phyloP scores from a whole-genome alignment of 73 alveolate genomes.

The Tetrahymena thermophila region DNA sequence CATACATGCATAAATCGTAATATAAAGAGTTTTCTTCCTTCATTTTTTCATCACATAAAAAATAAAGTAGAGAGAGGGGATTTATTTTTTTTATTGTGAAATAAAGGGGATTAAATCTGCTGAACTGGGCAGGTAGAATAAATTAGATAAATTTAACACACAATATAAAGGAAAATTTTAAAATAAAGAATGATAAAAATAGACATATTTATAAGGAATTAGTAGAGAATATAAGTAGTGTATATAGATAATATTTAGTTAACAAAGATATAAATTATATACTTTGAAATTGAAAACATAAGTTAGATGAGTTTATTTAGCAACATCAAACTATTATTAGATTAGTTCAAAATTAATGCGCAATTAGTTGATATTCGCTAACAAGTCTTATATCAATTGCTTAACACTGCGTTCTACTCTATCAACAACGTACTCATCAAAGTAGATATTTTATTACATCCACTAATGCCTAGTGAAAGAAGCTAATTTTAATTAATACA shows the following conservation, averaged over 20 bases:
- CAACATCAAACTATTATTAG: neutral
- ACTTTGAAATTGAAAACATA: neutral
- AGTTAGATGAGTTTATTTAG: neutral
- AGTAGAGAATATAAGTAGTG: neutral
- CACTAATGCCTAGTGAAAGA: neutral
- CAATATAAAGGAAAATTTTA: neutral
- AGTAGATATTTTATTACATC: neutral
- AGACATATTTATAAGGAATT: neutral
- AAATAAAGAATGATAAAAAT: no score
- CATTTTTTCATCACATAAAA: neutral
- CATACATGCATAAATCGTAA: neutral
- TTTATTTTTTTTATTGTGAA: neutral
- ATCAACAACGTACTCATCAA: neutral
- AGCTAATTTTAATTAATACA: neutral
- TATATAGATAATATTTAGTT: neutral
- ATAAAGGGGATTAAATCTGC: neutral
- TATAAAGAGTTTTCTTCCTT: neutral
- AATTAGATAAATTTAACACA: no score
- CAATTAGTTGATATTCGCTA: neutral
- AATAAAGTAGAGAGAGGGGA: neutral
- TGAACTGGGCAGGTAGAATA: neutral
- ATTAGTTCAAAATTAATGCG: neutral
- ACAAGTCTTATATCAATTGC: neutral
- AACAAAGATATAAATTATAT: no score
- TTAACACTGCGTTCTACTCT: conserved; percentile 1